phyloP scores from a whole-genome alignment of 1,284 basidiomycete species.

The Porodaedalea pini region DNA sequence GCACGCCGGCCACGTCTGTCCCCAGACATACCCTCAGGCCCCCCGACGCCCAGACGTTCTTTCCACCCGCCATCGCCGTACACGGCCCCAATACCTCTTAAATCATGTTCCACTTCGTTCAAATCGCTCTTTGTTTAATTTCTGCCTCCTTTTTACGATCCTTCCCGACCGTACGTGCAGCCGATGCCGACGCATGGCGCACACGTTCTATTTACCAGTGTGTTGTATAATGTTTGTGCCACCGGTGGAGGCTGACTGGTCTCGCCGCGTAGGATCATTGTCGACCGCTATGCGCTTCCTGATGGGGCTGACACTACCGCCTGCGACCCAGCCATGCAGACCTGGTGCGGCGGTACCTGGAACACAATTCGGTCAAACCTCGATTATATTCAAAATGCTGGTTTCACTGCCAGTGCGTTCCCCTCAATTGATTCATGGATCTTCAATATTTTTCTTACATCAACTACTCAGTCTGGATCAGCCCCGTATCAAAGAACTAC shows the following conservation, averaged over 20 bases:
- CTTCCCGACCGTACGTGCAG: constrained; percentile 24
- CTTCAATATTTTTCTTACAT: neutral
- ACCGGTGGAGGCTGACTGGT: neutral
- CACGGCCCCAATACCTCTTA: neutral
- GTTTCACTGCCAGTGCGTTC: constrained; percentile 69
- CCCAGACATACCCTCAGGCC: neutral
- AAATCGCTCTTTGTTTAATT: constrained; percentile 12
- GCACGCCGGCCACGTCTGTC: neutral
- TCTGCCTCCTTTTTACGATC: neutral
- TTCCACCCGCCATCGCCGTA: constrained; percentile 12
- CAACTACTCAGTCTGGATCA: constrained; percentile 51
- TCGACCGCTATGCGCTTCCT: constrained; percentile 71
- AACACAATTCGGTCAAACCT: constrained; percentile 68
- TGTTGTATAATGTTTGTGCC: constrained; percentile 11
- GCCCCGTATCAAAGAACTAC: constrained; percentile 66
- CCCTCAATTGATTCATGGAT: constrained; percentile 19
- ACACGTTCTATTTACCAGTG: constrained; percentile 42
- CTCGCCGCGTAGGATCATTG: constrained; percentile 50
- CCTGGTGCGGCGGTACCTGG: constrained; percentile 79
- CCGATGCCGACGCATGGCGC: constrained; percentile 39
- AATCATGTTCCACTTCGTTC: neutral
- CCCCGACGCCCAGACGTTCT: constrained; percentile 7
- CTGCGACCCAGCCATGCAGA: constrained; percentile 53
- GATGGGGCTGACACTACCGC: constrained; percentile 48
- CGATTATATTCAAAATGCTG: constrained; percentile 75